Base-by-base conservation (phyloP, 1,284 basidiomycete species). In the Naganishia albida region DNA sequence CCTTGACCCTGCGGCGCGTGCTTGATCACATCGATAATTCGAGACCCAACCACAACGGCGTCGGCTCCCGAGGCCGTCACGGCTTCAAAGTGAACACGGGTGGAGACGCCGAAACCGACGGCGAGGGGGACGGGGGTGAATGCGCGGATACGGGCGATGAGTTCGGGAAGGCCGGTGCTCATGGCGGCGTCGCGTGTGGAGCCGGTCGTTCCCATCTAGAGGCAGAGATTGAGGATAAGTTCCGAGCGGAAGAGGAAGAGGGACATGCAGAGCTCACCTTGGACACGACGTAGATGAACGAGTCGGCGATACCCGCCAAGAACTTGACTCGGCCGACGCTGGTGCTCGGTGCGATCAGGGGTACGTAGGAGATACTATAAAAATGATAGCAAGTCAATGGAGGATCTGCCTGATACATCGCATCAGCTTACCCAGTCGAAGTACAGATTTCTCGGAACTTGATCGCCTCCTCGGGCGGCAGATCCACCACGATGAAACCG, bases 401-500 rank as follows among this genome's bases (percentile, higher is more conserved):
- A 18, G n/a, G 15, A 28, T n/a, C 16, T n/a, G 7, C 30, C 30
- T 16, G 42, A 39, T 7, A 51, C 13, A n/a, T 20, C 20, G 30
- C 42, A 44, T 18, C 28, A 34, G 62, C 88, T 73, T 73, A 94
- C 93, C 85, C 85, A 46, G 87, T 83, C 70, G 84, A 85, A 39
- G 86, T 83, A 78, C 96, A 99, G 74, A 93, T 91, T 71, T 87
- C 85, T 53, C 94, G 85, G 83, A 99, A 99, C 42, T 85, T 82
- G 70, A 91, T 81, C 20, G 95, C 95, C 80, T 99, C 96, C 81
- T 98, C 94, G 6, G 96, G 95, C 23, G 96, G 96, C 25, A 99
- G 85, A 78, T 99, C 96, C 50, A 98, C 93, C 78, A 99, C 86
- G 74, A 99, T 95, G 78, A 94, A 99, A 7, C 95, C 96, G 78